Conservation (phyloP, 345 rosid genomes). For the Psidium friedrichsthalianum region DNA sequence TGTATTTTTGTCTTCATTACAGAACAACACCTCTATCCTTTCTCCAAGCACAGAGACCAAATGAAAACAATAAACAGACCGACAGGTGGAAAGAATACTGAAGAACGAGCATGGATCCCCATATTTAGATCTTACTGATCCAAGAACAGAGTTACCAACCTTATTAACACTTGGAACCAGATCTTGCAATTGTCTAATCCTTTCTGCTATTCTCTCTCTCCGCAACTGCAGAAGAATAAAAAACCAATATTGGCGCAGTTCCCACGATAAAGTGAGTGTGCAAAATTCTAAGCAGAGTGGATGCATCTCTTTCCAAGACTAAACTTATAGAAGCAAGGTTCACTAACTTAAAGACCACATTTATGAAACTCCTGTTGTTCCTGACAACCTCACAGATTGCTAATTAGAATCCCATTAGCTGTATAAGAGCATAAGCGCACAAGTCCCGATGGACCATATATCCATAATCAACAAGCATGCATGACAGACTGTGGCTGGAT, state of each 20-base stretch:
- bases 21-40: background rate
- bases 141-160: conserved; percentile 28
- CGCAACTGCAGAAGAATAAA: conserved; percentile 52
- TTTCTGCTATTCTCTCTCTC: conserved; percentile 94
- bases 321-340: background rate
- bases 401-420: background rate
- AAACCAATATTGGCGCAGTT: background rate
- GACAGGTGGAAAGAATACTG: background rate
- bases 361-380: background rate
- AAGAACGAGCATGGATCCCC: background rate
- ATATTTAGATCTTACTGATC: background rate
- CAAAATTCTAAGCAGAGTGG: background rate
- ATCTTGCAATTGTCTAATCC: conserved; percentile 95
- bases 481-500: background rate
- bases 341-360: background rate
- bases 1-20: background rate
- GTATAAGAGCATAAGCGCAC: background rate
- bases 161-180: conserved; percentile 97
- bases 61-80: background rate
- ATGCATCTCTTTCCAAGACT: background rate
- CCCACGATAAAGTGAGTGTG: background rate
- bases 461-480: background rate
- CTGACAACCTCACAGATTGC: background rate
- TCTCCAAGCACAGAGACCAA: background rate
- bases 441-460: background rate